Conservation (phyloP, 108 stramenopile species). For the Cylindrotheca fusiformis region DNA sequence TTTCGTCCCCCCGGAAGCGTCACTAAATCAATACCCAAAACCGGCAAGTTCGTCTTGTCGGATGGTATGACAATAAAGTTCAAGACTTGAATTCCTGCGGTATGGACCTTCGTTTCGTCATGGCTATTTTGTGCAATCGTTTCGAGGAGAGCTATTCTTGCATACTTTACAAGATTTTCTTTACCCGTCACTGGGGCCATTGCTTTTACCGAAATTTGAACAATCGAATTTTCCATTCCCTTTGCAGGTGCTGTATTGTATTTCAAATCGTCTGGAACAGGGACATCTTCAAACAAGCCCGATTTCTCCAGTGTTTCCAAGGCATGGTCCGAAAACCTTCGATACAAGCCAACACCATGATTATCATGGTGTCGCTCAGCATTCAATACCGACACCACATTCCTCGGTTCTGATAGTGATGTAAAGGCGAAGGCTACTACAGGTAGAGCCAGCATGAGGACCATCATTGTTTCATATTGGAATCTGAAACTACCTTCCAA, state of each 20-base stretch:
- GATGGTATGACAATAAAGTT: conserved; percentile 74
- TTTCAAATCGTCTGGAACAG: conserved; percentile 24
- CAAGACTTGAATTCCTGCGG: conserved; percentile 68
- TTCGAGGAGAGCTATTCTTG: conserved; percentile 67
- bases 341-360: conserved; percentile 34
- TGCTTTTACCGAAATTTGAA: conserved; percentile 31
- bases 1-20: conserved; percentile 72
- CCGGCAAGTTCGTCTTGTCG: conserved; percentile 45
- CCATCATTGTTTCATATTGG: too few relatives aligned
- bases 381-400: too few relatives aligned
- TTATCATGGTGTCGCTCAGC: neutral
- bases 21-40: conserved; percentile 81
- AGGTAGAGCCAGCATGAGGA: too few relatives aligned
- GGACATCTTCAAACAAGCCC: conserved; percentile 11
- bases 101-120: conserved; percentile 5
- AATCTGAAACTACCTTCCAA: too few relatives aligned
- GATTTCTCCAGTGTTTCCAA: conserved; percentile 32
- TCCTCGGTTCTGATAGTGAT: too few relatives aligned
- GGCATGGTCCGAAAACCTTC: conserved; percentile 55
- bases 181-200: conserved; percentile 6
- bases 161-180: conserved; percentile 22
- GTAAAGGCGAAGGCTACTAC: too few relatives aligned
- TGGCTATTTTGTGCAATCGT: conserved; percentile 31
- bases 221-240: conserved; percentile 31
- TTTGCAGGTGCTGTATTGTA: conserved; percentile 46